phyloP scores from a whole-genome alignment of 176 grass and related monocot species.

The Cenchrus americanus region DNA sequence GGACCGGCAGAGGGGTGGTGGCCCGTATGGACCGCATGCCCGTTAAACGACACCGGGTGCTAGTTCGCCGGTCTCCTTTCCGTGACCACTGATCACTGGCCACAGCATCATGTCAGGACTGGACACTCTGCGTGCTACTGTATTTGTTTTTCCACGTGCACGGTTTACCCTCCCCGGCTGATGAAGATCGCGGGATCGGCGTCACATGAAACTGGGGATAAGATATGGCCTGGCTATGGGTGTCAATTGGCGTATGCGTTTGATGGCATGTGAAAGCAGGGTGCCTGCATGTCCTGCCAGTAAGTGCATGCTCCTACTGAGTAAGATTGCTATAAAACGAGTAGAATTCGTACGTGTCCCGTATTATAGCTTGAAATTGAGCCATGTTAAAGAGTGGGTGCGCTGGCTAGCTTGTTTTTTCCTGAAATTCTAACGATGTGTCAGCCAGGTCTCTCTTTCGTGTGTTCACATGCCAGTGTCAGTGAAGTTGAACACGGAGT shows the following conservation, averaged over 20 bases:
- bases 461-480: constrained; percentile 19
- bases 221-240: neutral
- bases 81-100: too few species aligned
- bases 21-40: too few species aligned
- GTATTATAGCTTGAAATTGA: neutral
- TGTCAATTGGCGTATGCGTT: neutral
- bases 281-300: too few species aligned
- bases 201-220: neutral
- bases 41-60: too few species aligned
- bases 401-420: neutral
- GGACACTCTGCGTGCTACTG: too few species aligned
- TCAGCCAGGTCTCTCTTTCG: neutral
- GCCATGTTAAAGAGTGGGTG: neutral
- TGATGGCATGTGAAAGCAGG: neutral
- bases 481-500: constrained; percentile 2
- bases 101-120: too few species aligned
- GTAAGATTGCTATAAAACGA: neutral
- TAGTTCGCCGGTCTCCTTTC: too few species aligned
- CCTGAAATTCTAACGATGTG: neutral
- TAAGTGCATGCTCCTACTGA: neutral
- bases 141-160: constrained; percentile 16
- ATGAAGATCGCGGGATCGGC: neutral
- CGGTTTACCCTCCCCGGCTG: neutral
- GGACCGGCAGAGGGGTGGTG: too few species aligned
- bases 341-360: neutral